Percentiles rank a stretch among this genome's conserved stretches.
Evolutionary conservation across 768 basidiomycete species (phyloP).

Genomic region (Crucibulum laeve): DNA sequence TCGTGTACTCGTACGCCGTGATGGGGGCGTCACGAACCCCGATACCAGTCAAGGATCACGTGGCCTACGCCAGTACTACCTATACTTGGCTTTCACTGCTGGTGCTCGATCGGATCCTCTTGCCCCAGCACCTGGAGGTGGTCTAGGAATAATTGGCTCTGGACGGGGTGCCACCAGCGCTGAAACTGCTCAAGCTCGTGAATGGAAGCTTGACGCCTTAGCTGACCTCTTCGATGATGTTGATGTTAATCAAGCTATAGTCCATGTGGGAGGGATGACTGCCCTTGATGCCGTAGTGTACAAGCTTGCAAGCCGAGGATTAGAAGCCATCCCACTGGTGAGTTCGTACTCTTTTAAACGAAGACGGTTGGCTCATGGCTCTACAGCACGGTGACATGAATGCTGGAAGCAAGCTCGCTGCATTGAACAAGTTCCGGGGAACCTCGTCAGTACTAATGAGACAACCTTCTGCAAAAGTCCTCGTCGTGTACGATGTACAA

Average conservation of each 20-base stretch:
- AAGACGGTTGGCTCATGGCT: constrained; percentile 2
- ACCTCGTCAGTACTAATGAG: constrained; percentile 55
- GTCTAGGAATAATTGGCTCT: constrained; percentile 89
- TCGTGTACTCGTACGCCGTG: constrained; percentile 92
- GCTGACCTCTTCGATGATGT: constrained; percentile 88
- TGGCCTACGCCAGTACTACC: constrained; percentile 91
- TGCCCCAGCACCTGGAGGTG: constrained; percentile 40
- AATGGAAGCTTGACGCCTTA: constrained; percentile 94
- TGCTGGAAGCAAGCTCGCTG: constrained; percentile 72
- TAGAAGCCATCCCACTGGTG: constrained; percentile 88
- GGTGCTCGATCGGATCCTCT: constrained; percentile 64
- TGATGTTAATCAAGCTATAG: constrained; percentile 74
- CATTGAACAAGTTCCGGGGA: constrained; percentile 80
- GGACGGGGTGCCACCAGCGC: constrained; percentile 80
- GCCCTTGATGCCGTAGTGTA: constrained; percentile 87
- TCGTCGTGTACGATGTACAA: constrained; percentile 92
- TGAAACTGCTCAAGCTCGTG: constrained; percentile 80
- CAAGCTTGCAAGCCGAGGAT: constrained; percentile 78
- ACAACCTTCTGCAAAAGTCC: constrained; percentile 64
- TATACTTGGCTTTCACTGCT: constrained; percentile 93
- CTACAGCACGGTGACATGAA: constrained; percentile 91
- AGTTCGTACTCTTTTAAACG: constrained; percentile 24
- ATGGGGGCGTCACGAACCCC: constrained; percentile 75
- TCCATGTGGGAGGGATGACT: constrained; percentile 86
- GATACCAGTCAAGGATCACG: constrained; percentile 66